Evolutionary conservation across 768 basidiomycete genomes (phyloP), one percentile per base, ranked within the genome.

Genomic region (Amanita molliuscula): DNA sequence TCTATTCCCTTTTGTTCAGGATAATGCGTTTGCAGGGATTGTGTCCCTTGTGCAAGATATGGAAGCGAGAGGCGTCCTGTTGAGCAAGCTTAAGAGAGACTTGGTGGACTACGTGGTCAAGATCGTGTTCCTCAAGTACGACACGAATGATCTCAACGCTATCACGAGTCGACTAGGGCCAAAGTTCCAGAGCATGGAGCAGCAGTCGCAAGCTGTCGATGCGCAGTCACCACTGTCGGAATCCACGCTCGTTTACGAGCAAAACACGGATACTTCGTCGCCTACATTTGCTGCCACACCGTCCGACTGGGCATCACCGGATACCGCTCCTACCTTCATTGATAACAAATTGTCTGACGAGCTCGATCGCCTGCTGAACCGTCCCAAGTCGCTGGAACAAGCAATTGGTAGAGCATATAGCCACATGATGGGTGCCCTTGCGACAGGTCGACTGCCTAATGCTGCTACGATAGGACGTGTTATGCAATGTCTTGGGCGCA

Each of bases 401-500:
- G 65, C 20, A 51, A 68, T 47, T 33, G 59, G 31, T n/a, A 57
- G 64, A 7, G 80, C 80, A 2, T 88, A 76, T 59, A 55, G 61
- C 3, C 60, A 70, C 6, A 77, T 88, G 60, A 62, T 73, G 50
- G 54, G 61, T 2, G 78, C 73, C 6, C 53, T 78, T n/a, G 48
- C 62, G 23, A 56, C 59, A 3, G 72, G 75, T 18, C 56, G 72
- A 7, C 76, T 75, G 42, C 83, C 88, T 1, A 60, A 68, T 6
- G 68, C 79, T 2, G 64, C 64, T 10, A 68, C 72, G 6, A 59
- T 93, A 23, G 79, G 76, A 13, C 71, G 72, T 9, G 66, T 96
- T 20, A 82, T 94, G 57, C 76, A 81, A 51, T 65, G 68, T 3
- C 73, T 90, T 11, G 88, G 89, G 15, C 80, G 91, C 25, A 45